These are phyloP conservation scores for Hypoxylon trugodes DNA, from an alignment of 495 filamentous ascomycete species.

Conservation along the genomic window DNA sequence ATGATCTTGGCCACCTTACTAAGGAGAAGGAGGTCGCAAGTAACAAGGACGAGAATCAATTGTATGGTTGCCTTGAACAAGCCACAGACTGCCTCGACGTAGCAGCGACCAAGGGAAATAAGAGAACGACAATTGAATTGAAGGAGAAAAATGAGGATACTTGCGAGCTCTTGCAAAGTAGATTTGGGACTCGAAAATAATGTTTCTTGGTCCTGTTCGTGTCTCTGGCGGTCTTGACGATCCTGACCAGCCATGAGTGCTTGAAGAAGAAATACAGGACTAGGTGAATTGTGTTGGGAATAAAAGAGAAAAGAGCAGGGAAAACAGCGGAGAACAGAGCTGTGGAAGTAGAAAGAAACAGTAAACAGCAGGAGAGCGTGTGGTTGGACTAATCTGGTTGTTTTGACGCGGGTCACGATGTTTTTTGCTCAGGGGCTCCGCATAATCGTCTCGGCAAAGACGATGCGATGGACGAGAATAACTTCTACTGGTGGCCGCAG, in stretches of 20 bases:
- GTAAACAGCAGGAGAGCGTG: too few species aligned
- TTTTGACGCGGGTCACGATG: too few species aligned
- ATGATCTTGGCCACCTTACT: not conserved
- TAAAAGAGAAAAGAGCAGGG: constrained; percentile 5
- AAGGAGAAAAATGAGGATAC: too few species aligned
- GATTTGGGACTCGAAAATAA: not conserved
- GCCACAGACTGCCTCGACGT: too few species aligned
- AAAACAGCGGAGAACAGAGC: constrained; percentile 3
- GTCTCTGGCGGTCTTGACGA: not conserved
- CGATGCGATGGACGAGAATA: too few species aligned
- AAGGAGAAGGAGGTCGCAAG: not conserved
- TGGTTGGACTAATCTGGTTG: too few species aligned
- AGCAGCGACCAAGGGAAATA: too few species aligned
- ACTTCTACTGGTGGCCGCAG: not conserved
- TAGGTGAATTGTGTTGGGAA: not conserved
- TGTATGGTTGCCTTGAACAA: too few species aligned
- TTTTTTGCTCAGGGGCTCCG: too few species aligned
- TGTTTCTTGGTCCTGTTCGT: too few species aligned
- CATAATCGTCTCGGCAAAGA: not conserved
- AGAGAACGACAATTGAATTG: too few species aligned
- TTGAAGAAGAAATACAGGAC: not conserved
- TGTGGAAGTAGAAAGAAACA: not conserved
- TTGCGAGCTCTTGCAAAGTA: not conserved
- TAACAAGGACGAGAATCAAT: not conserved
- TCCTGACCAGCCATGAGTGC: constrained; percentile 5